Base-by-base conservation (phyloP, 768 basidiomycete genomes). In the Boletus subcaerulescens region DNA sequence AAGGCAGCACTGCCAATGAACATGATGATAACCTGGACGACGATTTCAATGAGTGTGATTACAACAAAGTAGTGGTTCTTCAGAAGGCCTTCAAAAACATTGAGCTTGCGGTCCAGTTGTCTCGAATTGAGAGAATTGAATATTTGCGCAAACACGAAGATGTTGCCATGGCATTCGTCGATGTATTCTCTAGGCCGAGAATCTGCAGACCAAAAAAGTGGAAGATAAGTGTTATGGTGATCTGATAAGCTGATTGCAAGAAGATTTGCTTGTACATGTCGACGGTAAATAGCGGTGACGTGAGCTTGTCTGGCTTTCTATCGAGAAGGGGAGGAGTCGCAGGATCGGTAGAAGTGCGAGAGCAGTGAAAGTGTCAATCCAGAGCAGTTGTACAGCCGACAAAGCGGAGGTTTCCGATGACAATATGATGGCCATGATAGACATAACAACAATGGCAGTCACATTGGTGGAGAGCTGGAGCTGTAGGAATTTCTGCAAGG, bases 311-410 rank as follows among this genome's bases (percentile, higher is more conserved):
- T 4, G 97, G 97, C 70, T 91, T 89, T 65, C 96, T 86, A 52
- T 97, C 79, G 40, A 99, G 83, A 35, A 92, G 80, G 6, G 77
- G 69, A 45, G 85, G 85, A 2, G 87, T 84, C 1, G 97, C 95
- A 10, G 94, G 95, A 70, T 98, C 97, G 24, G 97, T 98, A 17
- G 97, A 96, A 99, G 83, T 12, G 96, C 96, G 48, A 98, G 85
- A 24, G 97, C 97, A 52, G 97, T 96, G 67, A 99, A 98, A 2
- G 93, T 88, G 77, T 98, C 98, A 72, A 98, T 93, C 95, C 97
- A 99, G 18, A 99, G 83, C 6, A 99, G 75, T 68, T 99, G 97
- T 1, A 99, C 97, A 32, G 97, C 96, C 22, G 91, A 87, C 29
- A 98, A 76, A n/a, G 93, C 94, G 1, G 94, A 93, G 11, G 76